Evolutionary conservation across 2,329 filamentous ascomycete genomes (phyloP).

Genomic region (Chaetomium sp.): DNA sequence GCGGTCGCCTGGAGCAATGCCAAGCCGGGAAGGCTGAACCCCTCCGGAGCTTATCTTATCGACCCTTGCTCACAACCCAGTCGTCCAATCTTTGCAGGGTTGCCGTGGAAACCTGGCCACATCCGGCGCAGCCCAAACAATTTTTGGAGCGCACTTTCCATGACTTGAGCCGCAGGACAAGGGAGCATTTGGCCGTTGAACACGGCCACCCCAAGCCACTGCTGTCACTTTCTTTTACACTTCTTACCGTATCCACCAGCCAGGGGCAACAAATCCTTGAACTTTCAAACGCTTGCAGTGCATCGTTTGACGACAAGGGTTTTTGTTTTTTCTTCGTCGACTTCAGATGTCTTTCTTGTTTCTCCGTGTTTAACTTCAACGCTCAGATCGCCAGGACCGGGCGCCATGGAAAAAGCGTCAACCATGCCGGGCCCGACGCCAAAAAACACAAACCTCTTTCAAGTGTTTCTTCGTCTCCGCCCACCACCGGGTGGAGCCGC

Average conservation of each 20-base stretch:
- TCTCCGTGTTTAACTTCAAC: background rate
- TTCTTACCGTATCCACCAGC: background rate
- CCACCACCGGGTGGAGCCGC: constrained; percentile 48
- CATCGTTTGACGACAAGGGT: background rate
- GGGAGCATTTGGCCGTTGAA: background rate
- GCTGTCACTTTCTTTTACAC: constrained; percentile 1
- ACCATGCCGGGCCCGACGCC: constrained; percentile 19
- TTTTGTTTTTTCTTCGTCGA: too few relatives aligned
- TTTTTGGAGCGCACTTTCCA: constrained; percentile 6
- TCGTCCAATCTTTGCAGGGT: background rate
- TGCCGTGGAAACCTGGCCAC: constrained; percentile 19
- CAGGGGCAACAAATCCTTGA: background rate
- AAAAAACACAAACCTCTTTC: constrained; percentile 60
- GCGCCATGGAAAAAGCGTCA: constrained; percentile 13
- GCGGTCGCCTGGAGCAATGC: too few relatives aligned
- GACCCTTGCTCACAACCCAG: too few relatives aligned
- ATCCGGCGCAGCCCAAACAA: constrained; percentile 17
- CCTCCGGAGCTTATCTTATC: constrained; percentile 17
- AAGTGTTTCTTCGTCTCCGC: constrained; percentile 82
- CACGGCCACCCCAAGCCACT: background rate
- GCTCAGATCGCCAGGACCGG: background rate
- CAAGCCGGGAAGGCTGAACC: background rate
- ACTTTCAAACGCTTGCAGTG: background rate
- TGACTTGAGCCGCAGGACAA: background rate
- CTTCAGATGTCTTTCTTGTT: background rate